Conservation (phyloP, 139 green algal genomes). For the Ulvella scutata region DNA sequence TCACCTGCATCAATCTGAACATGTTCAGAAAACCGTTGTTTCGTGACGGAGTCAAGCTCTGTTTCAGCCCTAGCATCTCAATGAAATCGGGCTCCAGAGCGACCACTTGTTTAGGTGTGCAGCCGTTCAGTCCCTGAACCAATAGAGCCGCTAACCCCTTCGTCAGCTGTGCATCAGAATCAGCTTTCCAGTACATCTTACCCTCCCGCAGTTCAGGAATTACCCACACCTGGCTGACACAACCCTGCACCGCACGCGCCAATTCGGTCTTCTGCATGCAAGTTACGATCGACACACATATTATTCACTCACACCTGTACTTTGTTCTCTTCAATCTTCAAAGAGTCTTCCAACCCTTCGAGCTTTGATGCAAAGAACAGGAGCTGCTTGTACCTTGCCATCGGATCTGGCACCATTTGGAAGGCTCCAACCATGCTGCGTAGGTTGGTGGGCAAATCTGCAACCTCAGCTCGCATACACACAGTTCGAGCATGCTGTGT, state of each 20-base stretch:
- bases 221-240: conserved; percentile 82
- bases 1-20: conserved; percentile 83
- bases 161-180: conserved; percentile 92
- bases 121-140: conserved; percentile 78
- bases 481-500: neutral
- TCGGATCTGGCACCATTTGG: conserved; percentile 65
- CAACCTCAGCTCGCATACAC: neutral
- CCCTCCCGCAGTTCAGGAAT: conserved; percentile 52
- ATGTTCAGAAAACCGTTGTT: conserved; percentile 99
- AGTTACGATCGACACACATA: neutral
- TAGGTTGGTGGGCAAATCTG: conserved; percentile 36
- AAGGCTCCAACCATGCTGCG: conserved; percentile 61
- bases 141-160: conserved; percentile 88
- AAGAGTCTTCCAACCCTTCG: conserved; percentile 32
- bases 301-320: conserved; percentile 49
- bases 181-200: conserved; percentile 74
- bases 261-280: neutral
- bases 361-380: conserved; percentile 93
- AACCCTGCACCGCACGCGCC: neutral
- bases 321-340: conserved; percentile 76
- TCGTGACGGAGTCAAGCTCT: conserved; percentile 84
- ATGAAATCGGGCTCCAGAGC: conserved; percentile 66
- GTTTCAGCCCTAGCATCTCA: conserved; percentile 74
- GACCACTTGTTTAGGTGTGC: conserved; percentile 46
- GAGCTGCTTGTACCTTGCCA: conserved; percentile 91